A percentile compares a stretch with the other conserved stretches of the same genome.
Conservation (phyloP, 345 rosid species). For the Sonneratia alba region DNA sequence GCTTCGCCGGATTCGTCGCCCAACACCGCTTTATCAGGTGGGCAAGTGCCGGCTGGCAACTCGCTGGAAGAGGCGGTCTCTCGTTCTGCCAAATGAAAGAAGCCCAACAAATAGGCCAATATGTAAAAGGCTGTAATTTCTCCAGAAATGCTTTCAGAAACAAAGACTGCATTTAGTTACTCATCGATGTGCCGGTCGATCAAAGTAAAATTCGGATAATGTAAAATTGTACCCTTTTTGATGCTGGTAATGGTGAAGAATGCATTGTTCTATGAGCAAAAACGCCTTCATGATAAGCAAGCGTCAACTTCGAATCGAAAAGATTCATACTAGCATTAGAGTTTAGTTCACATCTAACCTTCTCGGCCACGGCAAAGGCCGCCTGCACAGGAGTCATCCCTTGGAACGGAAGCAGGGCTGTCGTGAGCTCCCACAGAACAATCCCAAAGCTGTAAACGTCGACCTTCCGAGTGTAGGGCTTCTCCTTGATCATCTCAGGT, state of each 20-base stretch:
- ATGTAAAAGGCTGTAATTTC: background rate
- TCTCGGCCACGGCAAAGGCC: conserved; percentile 96
- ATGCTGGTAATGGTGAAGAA: no score
- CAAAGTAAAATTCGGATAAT: no score
- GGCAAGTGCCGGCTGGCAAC: conserved; percentile 83
- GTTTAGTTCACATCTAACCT: conserved; percentile 32
- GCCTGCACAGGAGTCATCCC: conserved; percentile 99
- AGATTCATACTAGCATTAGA: background rate
- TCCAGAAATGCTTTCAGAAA: background rate
- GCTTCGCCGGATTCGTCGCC: conserved; percentile 77
- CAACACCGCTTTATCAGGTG: conserved; percentile 90
- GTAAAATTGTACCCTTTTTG: no score
- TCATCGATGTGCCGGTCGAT: no score
- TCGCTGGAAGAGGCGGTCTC: conserved; percentile 84
- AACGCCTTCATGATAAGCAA: no score
- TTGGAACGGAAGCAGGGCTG: conserved; percentile 96
- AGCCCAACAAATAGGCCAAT: background rate
- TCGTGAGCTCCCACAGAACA: conserved; percentile 96
- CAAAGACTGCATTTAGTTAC: background rate
- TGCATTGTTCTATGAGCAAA: no score
- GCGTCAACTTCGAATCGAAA: background rate
- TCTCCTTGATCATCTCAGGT: conserved; percentile 96
- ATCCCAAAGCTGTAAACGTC: conserved; percentile 97
- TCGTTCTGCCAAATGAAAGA: conserved; percentile 48
- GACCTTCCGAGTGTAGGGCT: conserved; percentile 79